Evolutionary conservation across 2,329 filamentous ascomycete species (phyloP), one percentile per base, ranked within the genome.

Genomic region (Byssochlamys sp.): DNA sequence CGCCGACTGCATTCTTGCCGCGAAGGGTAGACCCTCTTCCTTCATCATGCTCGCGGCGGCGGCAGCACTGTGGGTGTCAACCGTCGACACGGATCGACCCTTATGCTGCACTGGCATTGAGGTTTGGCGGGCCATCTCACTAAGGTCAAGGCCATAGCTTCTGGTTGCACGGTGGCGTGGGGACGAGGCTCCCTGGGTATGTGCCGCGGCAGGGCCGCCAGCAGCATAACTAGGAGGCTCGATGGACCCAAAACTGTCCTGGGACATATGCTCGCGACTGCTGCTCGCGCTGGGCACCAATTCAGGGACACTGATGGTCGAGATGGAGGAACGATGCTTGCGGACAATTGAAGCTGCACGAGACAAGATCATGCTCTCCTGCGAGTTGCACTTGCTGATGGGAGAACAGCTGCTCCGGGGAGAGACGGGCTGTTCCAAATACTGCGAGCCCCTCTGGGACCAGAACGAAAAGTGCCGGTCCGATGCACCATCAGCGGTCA

Each of bases 351-450:
- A 78, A n/a, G 75, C 74, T 7, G 76, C 74, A 48, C 75, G 75
- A 5, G 80, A 81, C 55, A 80, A 70, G 48, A 81, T 75, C 60
- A 81, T 77, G 65, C 80, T 82, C 65, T 83, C 80, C 58, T 82
- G 80, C 4, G 80, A 83, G 65, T 79, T 81, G 62, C 78, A 78
- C 60, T 81, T 81, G 73, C 80, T 82, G 55, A 80, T 77, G 12
- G 77, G 77, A 2, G 78, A 77, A 57, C 74, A 75, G 62, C 78
- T 80, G 64, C 75, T 80, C 27, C 78, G 76, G 2, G 72, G 70
- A 39, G 73, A 75, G 54, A 68, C 63, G n/a, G 67, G 63, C 53
- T 70, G 67, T 31, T 72, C 70, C 27, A 73, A 72, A 5, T 75
- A 74, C 53, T 75, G 73, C 39, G 73, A 71, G 54, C 72, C 65